Evolutionary conservation across 106 monocot species (phyloP).

Genomic region (Acorus gramineus): DNA sequence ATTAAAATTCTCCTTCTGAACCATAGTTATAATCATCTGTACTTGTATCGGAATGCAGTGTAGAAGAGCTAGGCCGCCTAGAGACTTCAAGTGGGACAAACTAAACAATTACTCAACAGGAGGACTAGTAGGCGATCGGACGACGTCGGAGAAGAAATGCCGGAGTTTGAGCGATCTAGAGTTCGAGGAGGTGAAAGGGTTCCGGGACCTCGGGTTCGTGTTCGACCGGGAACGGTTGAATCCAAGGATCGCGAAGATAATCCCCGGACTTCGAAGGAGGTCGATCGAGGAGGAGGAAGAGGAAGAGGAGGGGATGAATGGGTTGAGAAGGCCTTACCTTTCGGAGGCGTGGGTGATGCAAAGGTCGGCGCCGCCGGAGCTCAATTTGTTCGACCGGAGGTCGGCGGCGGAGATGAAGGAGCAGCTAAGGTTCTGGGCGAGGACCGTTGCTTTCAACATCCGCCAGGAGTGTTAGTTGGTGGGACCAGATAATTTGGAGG

Average conservation of each 20-base stretch:
- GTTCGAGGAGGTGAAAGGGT: conserved; percentile 53
- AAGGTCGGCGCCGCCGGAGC: conserved; percentile 17
- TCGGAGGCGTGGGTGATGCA: conserved; percentile 33
- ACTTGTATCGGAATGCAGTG: too few relatives aligned
- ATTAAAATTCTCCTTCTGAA: too few relatives aligned
- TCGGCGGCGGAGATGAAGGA: conserved; percentile 47
- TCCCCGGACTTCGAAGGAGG: conserved; percentile 22
- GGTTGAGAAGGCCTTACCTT: conserved; percentile 20
- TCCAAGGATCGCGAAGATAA: conserved; percentile 20
- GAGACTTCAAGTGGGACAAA: conserved; percentile 4
- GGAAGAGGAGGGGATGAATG: not conserved
- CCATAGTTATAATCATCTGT: too few relatives aligned
- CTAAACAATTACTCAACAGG: not conserved
- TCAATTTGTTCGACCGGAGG: conserved; percentile 19
- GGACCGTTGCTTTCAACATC: conserved; percentile 49
- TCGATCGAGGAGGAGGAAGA: not conserved
- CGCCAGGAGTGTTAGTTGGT: conserved; percentile 25
- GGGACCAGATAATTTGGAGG: too few relatives aligned
- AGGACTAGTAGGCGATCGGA: too few relatives aligned
- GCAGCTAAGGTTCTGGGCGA: conserved; percentile 63
- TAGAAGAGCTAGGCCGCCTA: not conserved
- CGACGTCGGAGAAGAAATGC: conserved; percentile 26
- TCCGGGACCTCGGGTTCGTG: conserved; percentile 60
- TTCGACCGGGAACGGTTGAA: conserved; percentile 31
- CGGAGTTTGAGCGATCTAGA: conserved; percentile 49